phyloP scores from a whole-genome alignment of 805 yeast species.

The Metschnikowia baotianmanensis region DNA sequence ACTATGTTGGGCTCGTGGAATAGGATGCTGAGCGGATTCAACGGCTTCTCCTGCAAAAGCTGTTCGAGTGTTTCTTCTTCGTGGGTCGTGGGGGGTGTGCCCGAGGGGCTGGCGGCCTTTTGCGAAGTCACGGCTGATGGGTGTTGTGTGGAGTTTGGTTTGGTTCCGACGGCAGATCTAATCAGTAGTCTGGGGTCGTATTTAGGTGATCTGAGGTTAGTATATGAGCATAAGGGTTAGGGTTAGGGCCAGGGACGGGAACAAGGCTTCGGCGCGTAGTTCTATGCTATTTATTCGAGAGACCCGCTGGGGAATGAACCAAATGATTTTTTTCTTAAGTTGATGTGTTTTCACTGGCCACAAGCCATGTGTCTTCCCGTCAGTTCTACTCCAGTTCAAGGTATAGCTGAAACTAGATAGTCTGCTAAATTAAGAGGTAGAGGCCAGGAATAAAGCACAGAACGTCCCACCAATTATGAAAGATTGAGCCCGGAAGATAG shows the following conservation, averaged over 20 bases:
- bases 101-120: constrained; percentile 38
- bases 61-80: constrained; percentile 9
- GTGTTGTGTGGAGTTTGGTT: constrained; percentile 1
- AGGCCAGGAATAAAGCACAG: no score
- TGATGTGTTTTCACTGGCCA: no score
- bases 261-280: no score
- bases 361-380: no score
- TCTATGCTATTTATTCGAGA: no score
- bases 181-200: constrained; percentile 36
- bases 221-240: not conserved
- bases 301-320: no score
- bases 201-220: constrained; percentile 1
- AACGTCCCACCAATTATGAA: no score
- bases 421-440: no score
- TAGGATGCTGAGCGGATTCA: constrained; percentile 8
- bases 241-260: not conserved
- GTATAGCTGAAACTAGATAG: no score
- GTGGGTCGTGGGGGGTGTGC: constrained; percentile 24
- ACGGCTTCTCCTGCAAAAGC: constrained; percentile 12
- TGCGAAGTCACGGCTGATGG: constrained; percentile 34
- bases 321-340: no score
- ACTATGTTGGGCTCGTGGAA: constrained; percentile 22
- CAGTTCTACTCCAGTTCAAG: no score
- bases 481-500: no score
- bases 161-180: constrained; percentile 29